Evolutionary conservation across 352 stramenopile species (phyloP).

Genomic region (Phytophthora idaei): DNA sequence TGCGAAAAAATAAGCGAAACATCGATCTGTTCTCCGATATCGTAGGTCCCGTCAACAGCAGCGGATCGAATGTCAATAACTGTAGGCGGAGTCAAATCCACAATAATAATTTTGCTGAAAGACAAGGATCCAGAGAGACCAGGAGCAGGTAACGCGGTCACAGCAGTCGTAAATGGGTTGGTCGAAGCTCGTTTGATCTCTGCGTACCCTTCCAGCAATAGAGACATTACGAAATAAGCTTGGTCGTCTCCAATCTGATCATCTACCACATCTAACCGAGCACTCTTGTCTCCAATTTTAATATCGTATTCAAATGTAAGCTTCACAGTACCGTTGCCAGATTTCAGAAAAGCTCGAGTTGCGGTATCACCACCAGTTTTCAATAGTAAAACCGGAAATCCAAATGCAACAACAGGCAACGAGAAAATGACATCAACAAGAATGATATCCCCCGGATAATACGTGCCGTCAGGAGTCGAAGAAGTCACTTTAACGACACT

Average conservation of each 20-base stretch:
- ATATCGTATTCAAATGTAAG: conserved; percentile 64
- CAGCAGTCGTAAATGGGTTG: conserved; percentile 44
- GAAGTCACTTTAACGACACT: conserved; percentile 46
- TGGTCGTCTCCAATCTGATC: conserved; percentile 42
- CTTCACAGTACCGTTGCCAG: conserved; percentile 47
- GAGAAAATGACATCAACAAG: conserved; percentile 65
- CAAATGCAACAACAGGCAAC: conserved; percentile 65
- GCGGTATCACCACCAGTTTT: conserved; percentile 14
- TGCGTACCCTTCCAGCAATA: conserved; percentile 37
- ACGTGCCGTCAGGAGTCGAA: conserved; percentile 44
- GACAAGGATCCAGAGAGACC: conserved; percentile 56
- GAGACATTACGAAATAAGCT: conserved; percentile 56
- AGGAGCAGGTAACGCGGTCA: conserved; percentile 51
- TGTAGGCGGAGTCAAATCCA: conserved; percentile 55
- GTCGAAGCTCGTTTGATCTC: conserved; percentile 62
- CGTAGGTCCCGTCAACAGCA: conserved; percentile 63
- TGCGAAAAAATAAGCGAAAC: conserved; percentile 65
- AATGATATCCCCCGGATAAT: conserved; percentile 64
- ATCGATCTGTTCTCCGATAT: conserved; percentile 57
- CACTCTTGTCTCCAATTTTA: conserved; percentile 41
- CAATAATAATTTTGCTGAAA: conserved; percentile 35
- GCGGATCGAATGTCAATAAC: conserved; percentile 51
- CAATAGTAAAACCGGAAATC: conserved; percentile 48
- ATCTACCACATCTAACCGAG: conserved; percentile 54
- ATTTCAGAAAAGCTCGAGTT: conserved; percentile 31